phyloP scores from a whole-genome alignment of 495 filamentous ascomycete species.

The Echria macrotheca region DNA sequence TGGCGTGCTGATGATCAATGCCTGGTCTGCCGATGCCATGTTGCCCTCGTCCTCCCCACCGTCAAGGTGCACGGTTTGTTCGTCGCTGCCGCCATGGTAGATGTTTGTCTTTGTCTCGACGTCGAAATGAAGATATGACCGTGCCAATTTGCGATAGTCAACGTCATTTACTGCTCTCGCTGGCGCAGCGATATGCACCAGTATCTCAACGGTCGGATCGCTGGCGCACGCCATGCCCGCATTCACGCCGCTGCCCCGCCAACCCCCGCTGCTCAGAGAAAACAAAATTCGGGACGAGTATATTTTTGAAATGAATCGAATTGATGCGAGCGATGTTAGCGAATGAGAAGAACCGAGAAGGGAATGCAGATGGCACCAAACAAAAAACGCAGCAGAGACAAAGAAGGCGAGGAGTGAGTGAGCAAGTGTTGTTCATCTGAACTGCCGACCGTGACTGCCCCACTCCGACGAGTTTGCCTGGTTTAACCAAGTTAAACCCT shows the following conservation, averaged over 20 bases:
- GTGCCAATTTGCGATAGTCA: constrained; percentile 55
- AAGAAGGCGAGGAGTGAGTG: not conserved
- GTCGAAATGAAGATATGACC: constrained; percentile 56
- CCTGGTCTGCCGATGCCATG: not conserved
- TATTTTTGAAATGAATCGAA: not conserved
- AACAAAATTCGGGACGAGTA: not conserved
- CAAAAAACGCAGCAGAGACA: not conserved
- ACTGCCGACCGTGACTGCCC: too few species aligned
- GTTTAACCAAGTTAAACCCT: not conserved
- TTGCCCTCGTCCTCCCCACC: not conserved
- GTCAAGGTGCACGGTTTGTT: not conserved
- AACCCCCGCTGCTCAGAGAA: not conserved
- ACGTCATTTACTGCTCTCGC: constrained; percentile 56
- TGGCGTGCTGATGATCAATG: constrained; percentile 4
- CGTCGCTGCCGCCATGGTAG: not conserved
- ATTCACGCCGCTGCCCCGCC: constrained; percentile 8
- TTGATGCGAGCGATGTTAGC: not conserved
- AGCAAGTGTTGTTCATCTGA: not conserved
- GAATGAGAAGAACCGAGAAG: not conserved
- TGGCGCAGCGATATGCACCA: constrained; percentile 65
- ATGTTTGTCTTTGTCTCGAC: constrained; percentile 17
- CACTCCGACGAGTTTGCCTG: too few species aligned
- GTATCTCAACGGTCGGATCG: constrained; percentile 48
- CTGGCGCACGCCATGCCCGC: too few species aligned
- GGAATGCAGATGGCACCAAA: not conserved